Evolutionary conservation across 192 early-diverging fungal genomes (phyloP).

Genomic region (Phlyctochytrium arcticum): DNA sequence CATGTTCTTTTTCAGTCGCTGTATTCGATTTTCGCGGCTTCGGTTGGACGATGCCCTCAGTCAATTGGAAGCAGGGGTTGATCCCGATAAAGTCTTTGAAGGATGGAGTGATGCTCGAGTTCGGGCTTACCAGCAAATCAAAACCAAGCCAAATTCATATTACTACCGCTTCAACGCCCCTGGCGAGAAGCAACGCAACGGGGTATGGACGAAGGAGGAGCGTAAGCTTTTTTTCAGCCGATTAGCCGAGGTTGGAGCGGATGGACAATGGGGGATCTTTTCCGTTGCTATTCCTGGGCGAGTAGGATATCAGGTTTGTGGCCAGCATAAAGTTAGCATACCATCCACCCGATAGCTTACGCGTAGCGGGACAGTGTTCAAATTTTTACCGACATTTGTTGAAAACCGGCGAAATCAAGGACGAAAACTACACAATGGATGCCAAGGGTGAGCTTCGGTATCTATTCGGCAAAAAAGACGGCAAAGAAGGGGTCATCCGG

Average conservation of each 20-base stretch:
- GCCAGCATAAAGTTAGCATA: neutral
- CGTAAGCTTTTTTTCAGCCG: constrained; percentile 79
- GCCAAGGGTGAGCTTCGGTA: constrained; percentile 89
- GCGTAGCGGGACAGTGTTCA: constrained; percentile 67
- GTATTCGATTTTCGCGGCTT: constrained; percentile 25
- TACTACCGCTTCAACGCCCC: constrained; percentile 98
- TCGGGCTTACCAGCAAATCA: constrained; percentile 87
- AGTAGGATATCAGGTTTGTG: constrained; percentile 90
- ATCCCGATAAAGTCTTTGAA: constrained; percentile 85
- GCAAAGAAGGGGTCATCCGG: constrained; percentile 75
- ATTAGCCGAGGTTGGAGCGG: constrained; percentile 81
- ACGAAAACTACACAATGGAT: constrained; percentile 90
- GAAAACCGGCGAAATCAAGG: constrained; percentile 80
- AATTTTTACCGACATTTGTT: constrained; percentile 93
- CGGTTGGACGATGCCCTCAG: constrained; percentile 82
- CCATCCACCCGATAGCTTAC: neutral
- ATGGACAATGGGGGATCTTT: constrained; percentile 97
- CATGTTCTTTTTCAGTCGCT: constrained; percentile 9
- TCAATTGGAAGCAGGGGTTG: constrained; percentile 73
- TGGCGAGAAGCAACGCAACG: constrained; percentile 89
- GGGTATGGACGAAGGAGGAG: constrained; percentile 86
- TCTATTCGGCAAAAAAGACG: constrained; percentile 82
- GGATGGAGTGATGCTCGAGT: constrained; percentile 95
- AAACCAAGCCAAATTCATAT: constrained; percentile 94
- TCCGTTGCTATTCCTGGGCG: constrained; percentile 92